Base-by-base conservation (phyloP, 2,329 filamentous ascomycete genomes). In the Fusarium pseudograminearum region DNA sequence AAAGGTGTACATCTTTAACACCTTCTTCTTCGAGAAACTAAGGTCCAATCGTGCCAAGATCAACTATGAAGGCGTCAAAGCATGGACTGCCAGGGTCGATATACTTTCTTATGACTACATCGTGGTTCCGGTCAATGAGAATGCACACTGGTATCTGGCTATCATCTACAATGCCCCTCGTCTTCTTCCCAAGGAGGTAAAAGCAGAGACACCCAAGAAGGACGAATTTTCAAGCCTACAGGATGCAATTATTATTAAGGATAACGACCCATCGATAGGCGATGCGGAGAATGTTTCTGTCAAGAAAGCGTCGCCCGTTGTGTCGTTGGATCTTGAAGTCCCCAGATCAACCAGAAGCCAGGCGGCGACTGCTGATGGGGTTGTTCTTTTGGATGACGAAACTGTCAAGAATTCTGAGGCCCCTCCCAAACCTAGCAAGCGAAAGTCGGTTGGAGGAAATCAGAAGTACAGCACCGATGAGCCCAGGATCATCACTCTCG, bases 131-230 rank as follows among this genome's bases (percentile, higher is more conserved):
- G 93, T 99, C 77, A 97, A 97, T 73, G 92, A 98, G 76, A 84
- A 89, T 71, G 81, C 84, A 2, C 96, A 99, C 79, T 99, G 97
- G 96, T 98, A 96, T 79, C 83, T 98, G 70, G 94, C 93, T 16
- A 95, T 99, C 58, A 95, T 99, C 54, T 97, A 93, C 85, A 97
- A 99, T 74, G 86, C 95, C 4, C 87, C 89, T 5, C 89, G 86
- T 53, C 83, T 96, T 24, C 75, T 88, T 10, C 77, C 67, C 24
- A 42, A 59, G 24, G 42, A 61, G 38, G 36, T 34, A 12, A 61
- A 55, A 20, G 31, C 33, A 38, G 54, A 45, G 20, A 11, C 47
- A 15, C 46, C 59, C n/a, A 31, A 53, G 18, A 61, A 65, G 9
- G 54, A 68, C 26, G 55, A 69, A 26, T 47, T 30, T 10, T 33